Conservation (phyloP, 169 alveolate species). For the Perkinsus olseni region DNA sequence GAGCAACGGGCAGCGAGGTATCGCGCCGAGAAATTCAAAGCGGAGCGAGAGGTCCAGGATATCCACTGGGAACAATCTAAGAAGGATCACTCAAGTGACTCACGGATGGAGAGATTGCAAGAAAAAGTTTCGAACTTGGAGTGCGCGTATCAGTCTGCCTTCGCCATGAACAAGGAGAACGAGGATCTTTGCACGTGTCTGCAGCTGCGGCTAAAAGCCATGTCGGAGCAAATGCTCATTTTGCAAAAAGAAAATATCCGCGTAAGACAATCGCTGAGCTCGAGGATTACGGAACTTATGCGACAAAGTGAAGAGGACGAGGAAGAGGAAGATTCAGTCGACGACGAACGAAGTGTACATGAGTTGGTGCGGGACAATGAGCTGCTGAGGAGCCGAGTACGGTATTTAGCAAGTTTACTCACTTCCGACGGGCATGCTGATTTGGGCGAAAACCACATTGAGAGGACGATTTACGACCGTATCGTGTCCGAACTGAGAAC, state of each 20-base stretch:
- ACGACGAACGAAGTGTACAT: neutral
- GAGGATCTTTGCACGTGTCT: neutral
- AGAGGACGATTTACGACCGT: neutral
- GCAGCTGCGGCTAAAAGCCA: neutral
- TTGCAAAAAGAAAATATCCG: neutral
- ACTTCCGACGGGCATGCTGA: neutral
- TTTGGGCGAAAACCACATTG: neutral
- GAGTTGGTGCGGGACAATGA: neutral
- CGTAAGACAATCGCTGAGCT: neutral
- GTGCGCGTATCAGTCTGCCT: neutral
- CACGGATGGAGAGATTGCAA: neutral
- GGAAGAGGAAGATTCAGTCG: neutral
- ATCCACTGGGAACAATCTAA: neutral
- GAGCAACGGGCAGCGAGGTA: neutral
- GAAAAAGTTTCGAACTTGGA: neutral
- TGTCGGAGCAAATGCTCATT: neutral
- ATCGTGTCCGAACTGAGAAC: neutral
- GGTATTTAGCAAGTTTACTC: neutral
- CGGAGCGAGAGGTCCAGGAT: neutral
- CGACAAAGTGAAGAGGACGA: neutral
- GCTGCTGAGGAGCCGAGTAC: neutral
- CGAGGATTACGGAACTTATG: neutral
- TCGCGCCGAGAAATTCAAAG: neutral
- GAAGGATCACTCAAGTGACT: neutral
- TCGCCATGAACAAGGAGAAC: neutral